Base-by-base conservation (phyloP, 225 moss, liverwort and hornwort species). In the Pseudoscleropodium purum region DNA sequence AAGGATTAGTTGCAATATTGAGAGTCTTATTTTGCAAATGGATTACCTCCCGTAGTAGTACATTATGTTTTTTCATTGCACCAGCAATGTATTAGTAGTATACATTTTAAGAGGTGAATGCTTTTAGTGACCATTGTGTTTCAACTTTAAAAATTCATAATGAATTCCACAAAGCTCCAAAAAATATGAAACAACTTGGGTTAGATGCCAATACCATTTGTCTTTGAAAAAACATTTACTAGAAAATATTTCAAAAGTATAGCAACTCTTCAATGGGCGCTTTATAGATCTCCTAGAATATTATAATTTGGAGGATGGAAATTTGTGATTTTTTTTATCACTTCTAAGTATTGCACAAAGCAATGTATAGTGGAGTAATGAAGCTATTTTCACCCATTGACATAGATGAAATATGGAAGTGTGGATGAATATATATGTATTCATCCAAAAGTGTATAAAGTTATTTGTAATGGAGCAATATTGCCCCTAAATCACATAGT, bases 331-430 rank as follows among this genome's bases (percentile, higher is more conserved):
- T 41, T 41, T 73, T 69, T 10, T 43, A 29, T 43, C 17, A 16
- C 29, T 73, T 43, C 26, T 29, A 29, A 8, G 5, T 41, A 41
- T 16, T 15, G 3, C 16, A 3, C 16, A 43, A 43, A 15, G 2
- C 0, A 0, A 43, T 73, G 17, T 43, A 19, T 0, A 0, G 4
- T 31, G 2, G 19, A 49, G 7, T 18, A 3, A 6, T 49, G 31
- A 49, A 75, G 31, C 19, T 49, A 75, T 19, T 31, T 18, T 11
- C 31, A 49, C 31, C 18, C 1, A 45, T 2, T 17, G 1, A 47
- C 2, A 31, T 19, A 2, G 31, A 47, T 47, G 47, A 49, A 30
- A 49, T 43, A 43, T 17, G 0, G 9, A 31, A 70, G 15, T 5
- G 2, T 43, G 1, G 17, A 43, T 27, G 27, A 16, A 27, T 29